These are phyloP conservation scores for Termitomyces sp. DNA, from an alignment of 768 basidiomycete species.

Conservation along the genomic window DNA sequence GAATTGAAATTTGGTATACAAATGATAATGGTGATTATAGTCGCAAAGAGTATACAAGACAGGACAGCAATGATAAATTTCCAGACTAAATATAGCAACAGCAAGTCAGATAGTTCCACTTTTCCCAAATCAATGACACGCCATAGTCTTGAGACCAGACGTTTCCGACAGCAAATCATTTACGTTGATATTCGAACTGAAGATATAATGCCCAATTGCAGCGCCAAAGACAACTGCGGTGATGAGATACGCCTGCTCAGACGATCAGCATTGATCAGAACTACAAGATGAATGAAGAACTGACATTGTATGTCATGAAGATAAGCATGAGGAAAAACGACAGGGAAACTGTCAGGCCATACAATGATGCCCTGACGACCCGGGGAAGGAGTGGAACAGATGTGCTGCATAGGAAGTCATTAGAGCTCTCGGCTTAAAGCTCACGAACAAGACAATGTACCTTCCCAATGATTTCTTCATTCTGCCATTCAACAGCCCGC, in stretches of 20 bases:
- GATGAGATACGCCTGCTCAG: conserved; percentile 77
- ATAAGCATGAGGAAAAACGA: conserved; percentile 94
- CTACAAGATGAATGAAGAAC: conserved; percentile 21
- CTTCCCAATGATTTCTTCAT: conserved; percentile 34
- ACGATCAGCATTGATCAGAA: neutral
- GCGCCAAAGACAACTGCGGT: conserved; percentile 78
- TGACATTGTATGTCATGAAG: conserved; percentile 95
- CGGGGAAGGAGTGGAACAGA: conserved; percentile 49
- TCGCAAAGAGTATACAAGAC: neutral
- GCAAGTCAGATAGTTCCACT: neutral
- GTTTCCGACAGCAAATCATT: conserved; percentile 48
- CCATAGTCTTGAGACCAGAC: conserved; percentile 59
- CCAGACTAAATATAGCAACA: neutral
- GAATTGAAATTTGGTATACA: neutral
- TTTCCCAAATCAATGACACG: conserved; percentile 58
- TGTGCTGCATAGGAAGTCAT: conserved; percentile 29
- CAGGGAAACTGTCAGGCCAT: conserved; percentile 72
- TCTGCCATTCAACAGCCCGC: conserved; percentile 49
- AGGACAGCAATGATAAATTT: neutral
- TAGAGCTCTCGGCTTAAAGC: neutral
- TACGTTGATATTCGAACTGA: conserved; percentile 60
- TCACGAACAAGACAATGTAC: conserved; percentile 31
- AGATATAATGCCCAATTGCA: conserved; percentile 78
- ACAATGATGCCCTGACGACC: conserved; percentile 60
- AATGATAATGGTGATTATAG: neutral